A percentile compares a stretch with the other conserved stretches of the same genome.
These are phyloP conservation scores for Penicillium capsulatum DNA, from an alignment of 2,329 filamentous ascomycete species.

Conservation along the genomic window DNA sequence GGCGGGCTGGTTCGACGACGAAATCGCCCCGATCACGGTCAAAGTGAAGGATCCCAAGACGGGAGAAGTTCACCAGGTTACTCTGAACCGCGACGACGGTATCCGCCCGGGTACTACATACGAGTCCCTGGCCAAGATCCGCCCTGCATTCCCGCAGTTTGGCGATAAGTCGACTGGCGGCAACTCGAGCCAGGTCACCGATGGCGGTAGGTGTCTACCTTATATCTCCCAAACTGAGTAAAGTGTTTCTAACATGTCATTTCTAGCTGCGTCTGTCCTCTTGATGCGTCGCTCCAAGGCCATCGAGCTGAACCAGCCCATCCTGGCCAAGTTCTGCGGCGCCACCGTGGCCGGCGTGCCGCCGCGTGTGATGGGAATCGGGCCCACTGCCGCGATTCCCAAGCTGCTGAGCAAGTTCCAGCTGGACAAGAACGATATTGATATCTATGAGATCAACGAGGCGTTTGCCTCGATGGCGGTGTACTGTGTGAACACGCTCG, in stretches of 20 bases:
- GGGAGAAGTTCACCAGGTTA: constrained; percentile 72
- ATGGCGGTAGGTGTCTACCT: constrained; percentile 60
- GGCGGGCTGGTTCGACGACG: constrained; percentile 84
- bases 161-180: constrained; percentile 83
- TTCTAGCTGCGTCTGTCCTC: constrained; percentile 71
- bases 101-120: constrained; percentile 85
- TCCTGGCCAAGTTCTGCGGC: constrained; percentile 90
- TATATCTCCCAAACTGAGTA: background rate
- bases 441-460: constrained; percentile 93
- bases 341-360: constrained; percentile 86
- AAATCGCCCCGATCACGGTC: constrained; percentile 84
- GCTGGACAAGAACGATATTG: constrained; percentile 74
- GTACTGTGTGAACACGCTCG: constrained; percentile 72
- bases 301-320: constrained; percentile 79
- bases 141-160: constrained; percentile 84
- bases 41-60: constrained; percentile 78
- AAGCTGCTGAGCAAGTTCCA: constrained; percentile 82
- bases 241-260: constrained; percentile 17
- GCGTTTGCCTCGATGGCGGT: constrained; percentile 97
- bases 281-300: constrained; percentile 94
- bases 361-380: constrained; percentile 93
- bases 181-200: constrained; percentile 91
- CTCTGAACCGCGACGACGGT: constrained; percentile 80
- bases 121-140: constrained; percentile 77
- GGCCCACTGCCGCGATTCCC: constrained; percentile 56